Percentiles rank a stretch among this genome's conserved stretches.
Evolutionary conservation across 148 eudicot species (phyloP).

Genomic region (Fagopyrum homotropicum): DNA sequence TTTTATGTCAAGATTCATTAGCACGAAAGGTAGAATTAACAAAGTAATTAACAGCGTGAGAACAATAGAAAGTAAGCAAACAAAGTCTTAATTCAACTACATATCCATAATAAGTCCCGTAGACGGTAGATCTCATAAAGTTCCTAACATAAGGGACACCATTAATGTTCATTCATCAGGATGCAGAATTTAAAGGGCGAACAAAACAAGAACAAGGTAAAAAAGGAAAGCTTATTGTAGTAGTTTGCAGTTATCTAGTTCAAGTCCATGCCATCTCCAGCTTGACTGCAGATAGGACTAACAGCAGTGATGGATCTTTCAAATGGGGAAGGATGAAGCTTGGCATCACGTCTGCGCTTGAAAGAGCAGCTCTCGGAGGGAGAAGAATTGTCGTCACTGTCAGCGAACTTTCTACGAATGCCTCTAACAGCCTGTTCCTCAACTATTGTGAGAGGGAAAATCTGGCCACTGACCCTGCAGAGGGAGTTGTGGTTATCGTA

Average conservation of each 20-base stretch:
- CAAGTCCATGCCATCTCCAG: constrained; percentile 98
- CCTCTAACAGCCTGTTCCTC: constrained; percentile 95
- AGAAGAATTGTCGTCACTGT: constrained; percentile 34
- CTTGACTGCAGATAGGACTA: constrained; percentile 84
- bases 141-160: constrained; percentile 10
- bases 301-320: constrained; percentile 88
- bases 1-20: neutral
- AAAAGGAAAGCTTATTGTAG: constrained; percentile 1
- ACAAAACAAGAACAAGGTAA: neutral
- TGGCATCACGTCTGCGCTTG: constrained; percentile 76
- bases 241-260: constrained; percentile 37
- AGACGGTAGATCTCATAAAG: constrained; percentile 4
- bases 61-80: neutral
- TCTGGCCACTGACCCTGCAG: constrained; percentile 81
- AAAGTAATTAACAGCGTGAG: neutral
- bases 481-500: constrained; percentile 87
- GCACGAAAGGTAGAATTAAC: neutral
- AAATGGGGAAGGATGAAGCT: constrained; percentile 73
- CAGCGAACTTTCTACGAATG: constrained; percentile 83
- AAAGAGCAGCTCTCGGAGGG: constrained; percentile 52
- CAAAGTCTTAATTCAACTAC: constrained; percentile 5
- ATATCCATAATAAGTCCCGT: constrained; percentile 5
- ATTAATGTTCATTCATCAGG: constrained; percentile 4
- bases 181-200: neutral
- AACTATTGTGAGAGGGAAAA: constrained; percentile 64